Conservation (phyloP, 2,329 filamentous ascomycete species). For the Corinectria fuckeliana region DNA sequence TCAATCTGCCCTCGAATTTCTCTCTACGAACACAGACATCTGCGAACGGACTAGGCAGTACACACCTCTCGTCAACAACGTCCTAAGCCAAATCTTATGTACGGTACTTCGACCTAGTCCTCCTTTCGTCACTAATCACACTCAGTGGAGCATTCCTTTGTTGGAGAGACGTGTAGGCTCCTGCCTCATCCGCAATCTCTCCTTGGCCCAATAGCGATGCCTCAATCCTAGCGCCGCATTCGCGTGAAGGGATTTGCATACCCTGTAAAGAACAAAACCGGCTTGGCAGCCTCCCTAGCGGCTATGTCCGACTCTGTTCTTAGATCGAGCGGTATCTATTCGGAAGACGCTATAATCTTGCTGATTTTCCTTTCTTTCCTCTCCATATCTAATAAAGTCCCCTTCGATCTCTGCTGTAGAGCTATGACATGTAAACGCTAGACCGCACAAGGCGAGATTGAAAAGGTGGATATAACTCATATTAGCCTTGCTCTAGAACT, state of each 20-base stretch:
- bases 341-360: slow-evolving; percentile 29
- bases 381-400: slow-evolving; percentile 26
- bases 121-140: background rate
- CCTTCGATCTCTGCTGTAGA: slow-evolving; percentile 28
- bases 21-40: background rate
- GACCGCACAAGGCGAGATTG: slow-evolving; percentile 27
- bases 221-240: background rate
- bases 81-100: background rate
- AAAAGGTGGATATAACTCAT: slow-evolving; percentile 43
- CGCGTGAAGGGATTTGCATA: background rate
- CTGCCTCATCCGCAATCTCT: background rate
- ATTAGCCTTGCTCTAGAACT: slow-evolving; percentile 21
- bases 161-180: background rate
- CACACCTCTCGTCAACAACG: background rate
- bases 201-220: background rate
- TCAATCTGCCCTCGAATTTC: background rate
- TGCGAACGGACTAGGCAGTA: background rate
- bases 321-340: slow-evolving; percentile 18
- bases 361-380: slow-evolving; percentile 31
- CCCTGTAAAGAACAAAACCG: background rate
- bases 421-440: slow-evolving; percentile 34
- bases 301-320: slow-evolving; percentile 23
- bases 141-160: no score
- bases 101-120: background rate
- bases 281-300: slow-evolving; percentile 29